Conservation (phyloP, 2,329 filamentous ascomycete species). For the Xylariaceae sp. region DNA sequence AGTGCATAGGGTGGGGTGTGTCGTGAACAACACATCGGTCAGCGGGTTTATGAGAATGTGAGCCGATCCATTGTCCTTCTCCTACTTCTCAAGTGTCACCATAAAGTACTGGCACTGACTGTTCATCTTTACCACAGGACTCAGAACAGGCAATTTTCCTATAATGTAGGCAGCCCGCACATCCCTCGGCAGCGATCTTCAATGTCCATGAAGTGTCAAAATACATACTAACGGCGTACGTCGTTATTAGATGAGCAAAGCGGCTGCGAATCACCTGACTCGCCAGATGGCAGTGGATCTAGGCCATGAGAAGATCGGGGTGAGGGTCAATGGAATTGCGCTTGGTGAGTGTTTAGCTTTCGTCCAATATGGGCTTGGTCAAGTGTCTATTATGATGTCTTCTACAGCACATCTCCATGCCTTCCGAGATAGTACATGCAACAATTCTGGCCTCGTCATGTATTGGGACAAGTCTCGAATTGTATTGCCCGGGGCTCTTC, state of each 20-base stretch:
- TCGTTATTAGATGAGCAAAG: slow-evolving; percentile 18
- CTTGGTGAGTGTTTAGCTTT: slow-evolving; percentile 12
- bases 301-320: slow-evolving; percentile 22
- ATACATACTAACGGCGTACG: background rate
- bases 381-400: background rate
- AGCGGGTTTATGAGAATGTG: slow-evolving; percentile 44
- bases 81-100: background rate
- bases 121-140: slow-evolving; percentile 8
- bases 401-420: too few relatives aligned
- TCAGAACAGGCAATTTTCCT: slow-evolving; percentile 21
- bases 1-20: slow-evolving; percentile 42
- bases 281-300: slow-evolving; percentile 24
- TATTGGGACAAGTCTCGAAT: too few relatives aligned
- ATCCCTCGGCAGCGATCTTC: too few relatives aligned
- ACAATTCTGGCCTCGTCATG: too few relatives aligned
- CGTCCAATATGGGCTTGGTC: too few relatives aligned
- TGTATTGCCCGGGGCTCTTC: too few relatives aligned
- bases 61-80: slow-evolving; percentile 11
- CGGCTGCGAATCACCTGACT: slow-evolving; percentile 20
- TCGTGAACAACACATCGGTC: slow-evolving; percentile 52
- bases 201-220: too few relatives aligned
- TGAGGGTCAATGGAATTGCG: slow-evolving; percentile 25
- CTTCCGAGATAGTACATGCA: too few relatives aligned
- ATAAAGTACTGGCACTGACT: background rate
- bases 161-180: slow-evolving; percentile 15